These are phyloP conservation scores for Cyclocybe cylindracea DNA, from an alignment of 768 basidiomycete genomes.

Conservation along the genomic window DNA sequence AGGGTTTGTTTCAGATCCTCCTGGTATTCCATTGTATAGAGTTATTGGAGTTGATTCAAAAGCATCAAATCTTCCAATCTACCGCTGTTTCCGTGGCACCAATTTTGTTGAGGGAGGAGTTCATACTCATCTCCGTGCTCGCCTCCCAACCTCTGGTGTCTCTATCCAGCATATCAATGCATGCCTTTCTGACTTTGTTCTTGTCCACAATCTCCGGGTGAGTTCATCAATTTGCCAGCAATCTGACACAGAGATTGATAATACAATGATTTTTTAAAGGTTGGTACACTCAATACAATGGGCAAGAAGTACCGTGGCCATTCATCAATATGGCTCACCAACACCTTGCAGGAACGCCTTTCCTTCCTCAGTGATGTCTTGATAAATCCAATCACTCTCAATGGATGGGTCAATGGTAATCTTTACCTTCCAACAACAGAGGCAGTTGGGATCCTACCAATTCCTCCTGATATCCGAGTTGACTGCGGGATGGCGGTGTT, in stretches of 20 bases:
- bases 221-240: conserved; percentile 9
- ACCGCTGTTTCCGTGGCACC: conserved; percentile 29
- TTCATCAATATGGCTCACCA: conserved; percentile 20
- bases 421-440: conserved; percentile 16
- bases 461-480: conserved; percentile 11
- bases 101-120: conserved; percentile 36
- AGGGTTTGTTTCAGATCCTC: conserved; percentile 31
- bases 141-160: conserved; percentile 19
- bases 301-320: conserved; percentile 17
- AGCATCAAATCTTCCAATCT: conserved; percentile 21
- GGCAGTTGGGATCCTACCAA: conserved; percentile 19
- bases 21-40: conserved; percentile 23
- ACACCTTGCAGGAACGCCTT: conserved; percentile 6
- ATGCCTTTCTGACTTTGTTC: conserved; percentile 20
- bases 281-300: conserved; percentile 21
- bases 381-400: background rate
- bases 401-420: conserved; percentile 21
- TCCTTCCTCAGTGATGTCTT: background rate
- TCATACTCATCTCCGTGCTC: conserved; percentile 26
- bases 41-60: conserved; percentile 20
- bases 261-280: conserved; percentile 1
- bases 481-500: conserved; percentile 16
- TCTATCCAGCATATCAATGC: conserved; percentile 22
- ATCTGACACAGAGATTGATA: background rate
- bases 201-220: conserved; percentile 29